Conservation (phyloP, 306 rosid genomes). For the Astragalus membranaceus region DNA sequence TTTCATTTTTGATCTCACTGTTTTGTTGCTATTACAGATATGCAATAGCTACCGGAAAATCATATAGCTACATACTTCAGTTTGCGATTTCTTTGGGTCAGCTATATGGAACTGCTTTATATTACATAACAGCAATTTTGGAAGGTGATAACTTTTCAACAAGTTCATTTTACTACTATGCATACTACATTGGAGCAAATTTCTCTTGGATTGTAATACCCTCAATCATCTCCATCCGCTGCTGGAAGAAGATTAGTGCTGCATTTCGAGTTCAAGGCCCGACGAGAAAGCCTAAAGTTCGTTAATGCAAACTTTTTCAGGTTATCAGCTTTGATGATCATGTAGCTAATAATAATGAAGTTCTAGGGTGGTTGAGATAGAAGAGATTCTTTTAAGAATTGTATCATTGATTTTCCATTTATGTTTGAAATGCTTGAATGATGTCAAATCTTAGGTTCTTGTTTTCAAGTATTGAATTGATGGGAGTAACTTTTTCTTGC, state of each 20-base stretch:
- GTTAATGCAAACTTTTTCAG: conserved; percentile 32
- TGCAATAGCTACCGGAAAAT: conserved; percentile 65
- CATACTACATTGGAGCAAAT: conserved; percentile 72
- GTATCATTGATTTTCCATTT: neutral
- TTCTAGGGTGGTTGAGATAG: neutral
- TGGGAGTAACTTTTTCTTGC: neutral
- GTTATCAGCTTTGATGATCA: neutral
- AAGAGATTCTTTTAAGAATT: neutral
- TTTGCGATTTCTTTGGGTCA: conserved; percentile 82
- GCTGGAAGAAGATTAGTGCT: conserved; percentile 72
- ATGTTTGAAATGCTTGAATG: neutral
- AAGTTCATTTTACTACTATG: conserved; percentile 53
- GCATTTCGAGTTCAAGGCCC: conserved; percentile 48
- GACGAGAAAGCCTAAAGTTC: conserved; percentile 53
- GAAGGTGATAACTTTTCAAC: conserved; percentile 77
- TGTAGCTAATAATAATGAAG: neutral
- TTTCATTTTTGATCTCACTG: neutral
- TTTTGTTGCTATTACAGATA: conserved; percentile 39
- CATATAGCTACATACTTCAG: conserved; percentile 78
- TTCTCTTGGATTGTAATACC: conserved; percentile 72
- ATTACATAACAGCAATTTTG: conserved; percentile 60
- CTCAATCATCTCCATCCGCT: conserved; percentile 47
- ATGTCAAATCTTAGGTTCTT: neutral
- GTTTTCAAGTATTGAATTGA: neutral
- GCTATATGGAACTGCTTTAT: conserved; percentile 65